phyloP scores from a whole-genome alignment of 208 protist genomes.

The Crithidia fasciculata region DNA sequence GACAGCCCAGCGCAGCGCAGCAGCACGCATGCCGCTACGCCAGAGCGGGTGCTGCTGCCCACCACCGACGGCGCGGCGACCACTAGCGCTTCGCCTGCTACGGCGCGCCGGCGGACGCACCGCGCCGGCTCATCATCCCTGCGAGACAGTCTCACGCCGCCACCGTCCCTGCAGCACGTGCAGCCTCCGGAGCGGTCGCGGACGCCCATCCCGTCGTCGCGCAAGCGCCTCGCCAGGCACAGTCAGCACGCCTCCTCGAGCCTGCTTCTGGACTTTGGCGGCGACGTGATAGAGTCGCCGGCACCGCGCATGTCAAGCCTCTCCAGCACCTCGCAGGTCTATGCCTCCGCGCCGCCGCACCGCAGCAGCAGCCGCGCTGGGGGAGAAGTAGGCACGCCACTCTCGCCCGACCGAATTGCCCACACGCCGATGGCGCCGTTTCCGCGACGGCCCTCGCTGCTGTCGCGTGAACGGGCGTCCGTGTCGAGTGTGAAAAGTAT shows the following conservation, averaged over 20 bases:
- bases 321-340: slow-evolving; percentile 1
- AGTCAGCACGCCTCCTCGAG: slow-evolving; percentile 3
- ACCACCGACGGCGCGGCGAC: slow-evolving; percentile 4
- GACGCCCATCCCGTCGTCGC: slow-evolving; percentile 12
- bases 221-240: neutral
- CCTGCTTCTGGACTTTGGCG: slow-evolving; percentile 9
- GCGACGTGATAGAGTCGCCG: slow-evolving; percentile 7
- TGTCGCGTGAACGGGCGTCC: slow-evolving; percentile 12
- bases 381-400: slow-evolving; percentile 1
- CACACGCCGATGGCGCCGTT: slow-evolving; percentile 22
- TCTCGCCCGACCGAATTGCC: slow-evolving; percentile 4
- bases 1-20: slow-evolving; percentile 2
- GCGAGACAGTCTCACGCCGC: slow-evolving; percentile 16
- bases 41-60: slow-evolving; percentile 10
- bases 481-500: neutral
- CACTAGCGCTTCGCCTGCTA: slow-evolving; percentile 9
- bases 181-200: neutral
- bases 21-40: slow-evolving; percentile 7
- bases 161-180: neutral
- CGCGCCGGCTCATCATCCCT: slow-evolving; percentile 25
- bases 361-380: slow-evolving; percentile 11
- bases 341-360: neutral
- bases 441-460: slow-evolving; percentile 10
- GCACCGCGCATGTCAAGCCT: neutral
- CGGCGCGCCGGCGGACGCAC: slow-evolving; percentile 9